A percentile compares a stretch with the other conserved stretches of the same genome.
Conservation (phyloP, 1,284 basidiomycete species). For the Trichosporon sp. region DNA sequence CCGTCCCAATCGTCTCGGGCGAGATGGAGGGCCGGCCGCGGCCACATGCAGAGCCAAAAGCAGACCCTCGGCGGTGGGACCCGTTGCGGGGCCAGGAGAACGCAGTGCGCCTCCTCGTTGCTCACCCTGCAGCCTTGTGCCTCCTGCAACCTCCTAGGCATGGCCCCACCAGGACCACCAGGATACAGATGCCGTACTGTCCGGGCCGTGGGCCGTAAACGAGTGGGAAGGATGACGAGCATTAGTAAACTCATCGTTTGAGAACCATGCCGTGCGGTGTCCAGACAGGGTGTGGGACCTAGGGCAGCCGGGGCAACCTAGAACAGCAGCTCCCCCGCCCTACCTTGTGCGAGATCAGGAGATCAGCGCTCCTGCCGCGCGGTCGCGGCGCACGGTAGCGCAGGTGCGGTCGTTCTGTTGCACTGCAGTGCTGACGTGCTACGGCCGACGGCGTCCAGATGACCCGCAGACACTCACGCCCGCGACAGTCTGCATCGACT, state of each 20-base stretch:
- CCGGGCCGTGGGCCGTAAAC: background rate
- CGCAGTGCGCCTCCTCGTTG: background rate
- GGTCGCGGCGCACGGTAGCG: background rate
- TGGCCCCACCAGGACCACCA: background rate
- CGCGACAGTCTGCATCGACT: background rate
- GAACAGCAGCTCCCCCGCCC: background rate
- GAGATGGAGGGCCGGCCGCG: background rate
- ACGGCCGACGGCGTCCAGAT: background rate
- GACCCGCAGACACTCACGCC: background rate
- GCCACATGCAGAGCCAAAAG: background rate
- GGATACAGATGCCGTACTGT: background rate
- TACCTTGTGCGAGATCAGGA: background rate
- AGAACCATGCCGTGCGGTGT: background rate
- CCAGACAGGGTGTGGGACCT: background rate
- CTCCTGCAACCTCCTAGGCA: background rate
- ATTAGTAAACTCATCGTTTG: background rate
- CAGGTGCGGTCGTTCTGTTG: background rate
- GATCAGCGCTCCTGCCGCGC: background rate
- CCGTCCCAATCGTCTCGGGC: background rate
- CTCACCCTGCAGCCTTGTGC: background rate
- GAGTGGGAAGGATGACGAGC: slow-evolving; percentile 6
- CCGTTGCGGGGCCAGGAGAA: background rate
- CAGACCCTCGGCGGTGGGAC: background rate
- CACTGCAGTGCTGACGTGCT: background rate
- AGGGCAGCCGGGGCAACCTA: background rate